Evolutionary conservation across 2,329 filamentous ascomycete genomes (phyloP).

Genomic region (Chaetomium olivaceum): DNA sequence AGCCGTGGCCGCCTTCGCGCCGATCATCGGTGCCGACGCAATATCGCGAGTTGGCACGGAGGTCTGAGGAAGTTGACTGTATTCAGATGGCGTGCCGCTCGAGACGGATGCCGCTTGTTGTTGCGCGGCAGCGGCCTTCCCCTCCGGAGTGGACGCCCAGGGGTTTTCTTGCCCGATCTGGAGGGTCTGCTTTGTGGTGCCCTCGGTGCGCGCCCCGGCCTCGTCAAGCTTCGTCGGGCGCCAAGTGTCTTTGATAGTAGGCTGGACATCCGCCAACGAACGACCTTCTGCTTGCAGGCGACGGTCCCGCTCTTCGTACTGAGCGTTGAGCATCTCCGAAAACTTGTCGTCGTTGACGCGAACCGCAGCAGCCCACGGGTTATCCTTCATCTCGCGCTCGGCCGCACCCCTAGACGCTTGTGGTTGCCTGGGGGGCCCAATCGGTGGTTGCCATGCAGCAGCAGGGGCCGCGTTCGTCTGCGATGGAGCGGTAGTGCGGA

Average conservation of each 20-base stretch:
- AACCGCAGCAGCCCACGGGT: conserved; percentile 32
- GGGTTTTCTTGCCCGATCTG: conserved; percentile 35
- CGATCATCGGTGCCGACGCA: conserved; percentile 26
- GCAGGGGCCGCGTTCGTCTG: conserved; percentile 13
- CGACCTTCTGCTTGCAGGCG: conserved; percentile 49
- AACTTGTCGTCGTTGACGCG: conserved; percentile 47
- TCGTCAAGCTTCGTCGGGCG: conserved; percentile 44
- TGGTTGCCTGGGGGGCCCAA: conserved; percentile 36
- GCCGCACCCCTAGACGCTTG: neutral
- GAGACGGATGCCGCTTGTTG: conserved; percentile 16
- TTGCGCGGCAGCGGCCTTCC: conserved; percentile 24
- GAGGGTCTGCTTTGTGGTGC: conserved; percentile 34
- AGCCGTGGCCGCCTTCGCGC: conserved; percentile 32
- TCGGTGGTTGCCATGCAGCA: conserved; percentile 35
- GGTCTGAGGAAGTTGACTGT: conserved; percentile 25
- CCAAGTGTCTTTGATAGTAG: conserved; percentile 57
- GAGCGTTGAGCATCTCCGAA: conserved; percentile 42
- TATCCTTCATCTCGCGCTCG: conserved; percentile 27
- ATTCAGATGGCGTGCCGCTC: conserved; percentile 20
- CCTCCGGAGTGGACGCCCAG: conserved; percentile 27
- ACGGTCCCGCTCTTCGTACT: conserved; percentile 46
- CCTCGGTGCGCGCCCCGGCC: conserved; percentile 40
- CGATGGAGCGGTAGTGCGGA: conserved; percentile 9
- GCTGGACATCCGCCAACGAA: conserved; percentile 47
- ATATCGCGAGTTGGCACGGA: conserved; percentile 19